A percentile compares a stretch with the other conserved stretches of the same genome.
Conservation (phyloP, 2,329 filamentous ascomycete species). For the Berkeleyomyces rouxiae region DNA sequence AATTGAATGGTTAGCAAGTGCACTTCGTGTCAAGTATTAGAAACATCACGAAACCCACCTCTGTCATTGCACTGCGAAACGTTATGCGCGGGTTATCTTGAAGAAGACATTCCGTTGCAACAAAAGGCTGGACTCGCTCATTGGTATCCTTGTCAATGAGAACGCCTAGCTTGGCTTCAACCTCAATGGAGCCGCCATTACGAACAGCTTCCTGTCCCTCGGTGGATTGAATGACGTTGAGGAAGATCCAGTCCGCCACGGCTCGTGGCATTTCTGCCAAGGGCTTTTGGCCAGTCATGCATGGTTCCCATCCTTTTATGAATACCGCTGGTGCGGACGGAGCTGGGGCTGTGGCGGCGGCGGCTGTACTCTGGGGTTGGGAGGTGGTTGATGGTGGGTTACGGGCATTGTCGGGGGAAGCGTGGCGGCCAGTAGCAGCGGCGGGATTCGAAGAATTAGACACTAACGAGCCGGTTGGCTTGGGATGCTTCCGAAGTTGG, state of each 20-base stretch:
- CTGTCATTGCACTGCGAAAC: conserved; percentile 82
- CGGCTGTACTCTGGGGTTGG: conserved; percentile 14
- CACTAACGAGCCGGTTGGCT: conserved; percentile 24
- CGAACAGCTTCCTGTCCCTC: conserved; percentile 46
- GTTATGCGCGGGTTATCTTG: conserved; percentile 41
- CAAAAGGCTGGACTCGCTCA: conserved; percentile 48
- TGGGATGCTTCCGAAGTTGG: conserved; percentile 26
- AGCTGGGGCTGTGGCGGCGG: background rate
- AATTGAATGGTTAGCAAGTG: background rate
- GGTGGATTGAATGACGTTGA: conserved; percentile 50
- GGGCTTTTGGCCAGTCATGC: conserved; percentile 53
- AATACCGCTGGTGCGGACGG: conserved; percentile 1
- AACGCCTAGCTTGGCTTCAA: conserved; percentile 84
- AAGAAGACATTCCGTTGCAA: conserved; percentile 56
- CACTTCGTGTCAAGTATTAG: background rate
- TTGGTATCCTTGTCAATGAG: conserved; percentile 59
- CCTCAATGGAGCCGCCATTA: conserved; percentile 62
- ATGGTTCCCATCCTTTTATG: conserved; percentile 45
- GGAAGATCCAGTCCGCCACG: conserved; percentile 68
- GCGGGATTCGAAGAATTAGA: conserved; percentile 19
- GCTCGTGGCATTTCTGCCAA: conserved; percentile 57
- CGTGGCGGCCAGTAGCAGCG: conserved; percentile 21
- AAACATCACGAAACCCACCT: conserved; percentile 36
- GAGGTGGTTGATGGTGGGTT: conserved; percentile 14
- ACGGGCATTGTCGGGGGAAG: conserved; percentile 31